Base-by-base conservation (phyloP, 345 rosid genomes). In the Pseudoturritis turrita region DNA sequence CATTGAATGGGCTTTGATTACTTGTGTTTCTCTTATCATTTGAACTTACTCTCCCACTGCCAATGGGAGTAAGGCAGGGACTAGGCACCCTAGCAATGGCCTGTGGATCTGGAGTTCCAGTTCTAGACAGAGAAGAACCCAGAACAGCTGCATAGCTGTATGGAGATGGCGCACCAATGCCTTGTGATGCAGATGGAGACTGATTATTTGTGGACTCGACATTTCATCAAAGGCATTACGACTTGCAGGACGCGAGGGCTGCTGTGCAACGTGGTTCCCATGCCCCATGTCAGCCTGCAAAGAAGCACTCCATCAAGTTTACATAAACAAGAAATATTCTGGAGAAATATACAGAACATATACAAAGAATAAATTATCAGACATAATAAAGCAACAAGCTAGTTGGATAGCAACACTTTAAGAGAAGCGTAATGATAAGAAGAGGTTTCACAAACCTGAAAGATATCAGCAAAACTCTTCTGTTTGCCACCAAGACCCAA, bases 31-130 rank as follows among this genome's bases (percentile, higher is more conserved):
- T 85, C 83, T 89, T 94, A 37, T 89, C 97, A 1, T 81, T 68
- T 23, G 84, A 47, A 21, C 72, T 76, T 39, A 66, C 75, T 79
- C 98, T 84, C 3, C 88, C 96, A 17, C 85, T 85, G 15, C 97
- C 98, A 71, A 93, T 91, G 23, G 97, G 96, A 9, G 91, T 84
- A 9, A 81, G 85, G 70, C 96, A 84, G 49, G 97, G 98, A 77
- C 98, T 94, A 53, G 97, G 98, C 45, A 85, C 89, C 81, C 95
- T 84, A 40, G 80, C 92, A 47, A 83, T 68, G 62, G 78, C 83
- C 74, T 89, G 96, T 2, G 91, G 88, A 80, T 94, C 98, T 65
- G 98, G 98, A 39, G 98, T 94, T 23, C 83, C 85, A 59, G 86
- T 85, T 69, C 98, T 81, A 33, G 98, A 93, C 79, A 94, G 65